Base-by-base conservation (phyloP, 2,329 filamentous ascomycete genomes). In the Catunica adiposa region DNA sequence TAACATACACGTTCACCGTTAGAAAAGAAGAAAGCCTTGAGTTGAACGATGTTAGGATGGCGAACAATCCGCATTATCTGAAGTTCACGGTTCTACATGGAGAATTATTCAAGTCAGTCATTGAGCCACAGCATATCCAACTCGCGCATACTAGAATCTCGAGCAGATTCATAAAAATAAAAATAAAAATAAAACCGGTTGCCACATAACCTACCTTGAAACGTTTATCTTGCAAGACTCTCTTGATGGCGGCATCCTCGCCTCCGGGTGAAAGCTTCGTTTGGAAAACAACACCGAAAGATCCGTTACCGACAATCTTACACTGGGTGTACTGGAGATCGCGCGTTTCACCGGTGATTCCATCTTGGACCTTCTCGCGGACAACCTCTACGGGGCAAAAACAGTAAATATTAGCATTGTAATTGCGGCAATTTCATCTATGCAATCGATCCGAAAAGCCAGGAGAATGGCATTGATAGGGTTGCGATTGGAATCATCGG, bases 21-120 rank as follows among this genome's bases (percentile, higher is more conserved):
- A 63, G 90, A 96, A 73, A 97, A 98, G 74, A 96, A 98, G 73
- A 98, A 98, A 54, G 92, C 92, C 75, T 98, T 98, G 61, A 98
- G 77, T 70, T 97, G 89, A 59, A 98, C 92, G 65, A 98, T 97
- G 72, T 98, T 98, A 56, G 92, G 92, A 70, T 98, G 92, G 67
- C 90, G 83, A 65, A 98, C 92, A 67, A 98, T 98, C 67, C 92
- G 86, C 92, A 98, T 98, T 68, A 98, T 98, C 70, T 98, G 92
- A 63, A 98, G 79, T 70, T 98, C 92, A 71, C 92, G 89, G 69
- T 98, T 98, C 92, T 98, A 68, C 38, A n/a, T 44, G 1, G 7
- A 14, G 26, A 11, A 37, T 26, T n/a, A 34, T 51, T 17, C 50
- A 9, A 38, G 53, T 57, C 54, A 51, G 53, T 17, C 51, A 17